These are phyloP conservation scores for Erodium moschatum DNA, from an alignment of 441 rosid genomes.

Conservation along the genomic window DNA sequence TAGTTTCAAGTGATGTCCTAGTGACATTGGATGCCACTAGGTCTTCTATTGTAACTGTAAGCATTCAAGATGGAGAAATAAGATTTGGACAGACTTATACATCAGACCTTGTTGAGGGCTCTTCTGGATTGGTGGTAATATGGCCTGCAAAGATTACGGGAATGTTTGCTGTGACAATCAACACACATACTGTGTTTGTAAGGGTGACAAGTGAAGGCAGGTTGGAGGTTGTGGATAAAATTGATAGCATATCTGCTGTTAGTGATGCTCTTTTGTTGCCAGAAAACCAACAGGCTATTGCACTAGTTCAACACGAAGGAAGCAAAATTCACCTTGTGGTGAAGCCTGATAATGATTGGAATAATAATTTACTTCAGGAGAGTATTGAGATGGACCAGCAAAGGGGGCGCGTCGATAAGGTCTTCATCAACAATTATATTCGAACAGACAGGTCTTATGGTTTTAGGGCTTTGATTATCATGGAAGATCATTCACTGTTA, in stretches of 20 bases:
- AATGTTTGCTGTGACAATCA: constrained; percentile 49
- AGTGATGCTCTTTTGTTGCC: constrained; percentile 68
- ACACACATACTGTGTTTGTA: constrained; percentile 34
- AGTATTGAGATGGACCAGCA: constrained; percentile 58
- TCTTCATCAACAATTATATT: constrained; percentile 81
- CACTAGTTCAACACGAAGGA: constrained; percentile 54
- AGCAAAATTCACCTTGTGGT: constrained; percentile 56
- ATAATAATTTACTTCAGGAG: constrained; percentile 60
- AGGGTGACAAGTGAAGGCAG: constrained; percentile 47
- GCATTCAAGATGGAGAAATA: constrained; percentile 48
- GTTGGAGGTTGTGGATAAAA: constrained; percentile 62
- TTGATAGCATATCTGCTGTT: constrained; percentile 47
- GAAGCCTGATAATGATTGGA: constrained; percentile 61
- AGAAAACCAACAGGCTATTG: constrained; percentile 65
- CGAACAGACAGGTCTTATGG: constrained; percentile 88
- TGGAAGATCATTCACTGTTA: constrained; percentile 97
- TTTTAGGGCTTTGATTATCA: constrained; percentile 83
- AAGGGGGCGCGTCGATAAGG: constrained; percentile 78
- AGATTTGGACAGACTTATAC: constrained; percentile 47
- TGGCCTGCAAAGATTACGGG: constrained; percentile 48
- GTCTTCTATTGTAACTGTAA: constrained; percentile 47
- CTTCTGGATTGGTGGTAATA: constrained; percentile 41
- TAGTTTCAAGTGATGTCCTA: constrained; percentile 55
- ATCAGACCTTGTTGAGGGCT: constrained; percentile 48
- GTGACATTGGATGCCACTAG: constrained; percentile 63